Conservation (phyloP, 495 filamentous ascomycete genomes). For the Beverwykella pulmonaria region DNA sequence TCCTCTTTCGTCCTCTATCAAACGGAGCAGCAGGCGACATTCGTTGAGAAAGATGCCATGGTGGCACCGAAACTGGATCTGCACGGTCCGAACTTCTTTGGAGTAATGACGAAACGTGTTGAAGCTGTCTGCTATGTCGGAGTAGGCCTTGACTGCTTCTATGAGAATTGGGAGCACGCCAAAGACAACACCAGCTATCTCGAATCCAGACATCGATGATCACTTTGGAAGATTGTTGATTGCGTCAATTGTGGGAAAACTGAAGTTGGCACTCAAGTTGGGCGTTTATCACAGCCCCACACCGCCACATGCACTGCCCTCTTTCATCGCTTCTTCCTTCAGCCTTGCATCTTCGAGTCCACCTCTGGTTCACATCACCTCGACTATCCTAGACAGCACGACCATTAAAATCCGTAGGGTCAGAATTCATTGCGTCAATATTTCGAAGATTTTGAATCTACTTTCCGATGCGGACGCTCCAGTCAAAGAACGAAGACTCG, state of each 20-base stretch:
- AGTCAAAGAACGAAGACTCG: not conserved
- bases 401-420: too few relatives aligned
- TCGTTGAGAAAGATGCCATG: slow-evolving; percentile 28
- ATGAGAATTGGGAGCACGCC: slow-evolving; percentile 29
- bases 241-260: not conserved
- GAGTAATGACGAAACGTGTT: slow-evolving; percentile 24
- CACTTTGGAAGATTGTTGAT: not conserved
- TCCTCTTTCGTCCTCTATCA: slow-evolving; percentile 14
- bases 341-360: not conserved
- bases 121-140: slow-evolving; percentile 1
- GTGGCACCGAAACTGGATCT: slow-evolving; percentile 13
- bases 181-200: slow-evolving; percentile 24
- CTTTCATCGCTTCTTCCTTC: not conserved
- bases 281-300: not conserved
- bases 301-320: not conserved
- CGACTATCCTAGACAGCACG: not conserved
- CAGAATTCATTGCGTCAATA: too few relatives aligned
- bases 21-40: slow-evolving; percentile 27
- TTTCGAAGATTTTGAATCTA: too few relatives aligned
- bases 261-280: not conserved
- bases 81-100: slow-evolving; percentile 16
- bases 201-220: slow-evolving; percentile 24
- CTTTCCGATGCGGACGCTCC: not conserved
- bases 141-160: slow-evolving; percentile 22
- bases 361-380: not conserved